Conservation (phyloP, 2,329 filamentous ascomycete genomes). For the Exophiala calicioides region DNA sequence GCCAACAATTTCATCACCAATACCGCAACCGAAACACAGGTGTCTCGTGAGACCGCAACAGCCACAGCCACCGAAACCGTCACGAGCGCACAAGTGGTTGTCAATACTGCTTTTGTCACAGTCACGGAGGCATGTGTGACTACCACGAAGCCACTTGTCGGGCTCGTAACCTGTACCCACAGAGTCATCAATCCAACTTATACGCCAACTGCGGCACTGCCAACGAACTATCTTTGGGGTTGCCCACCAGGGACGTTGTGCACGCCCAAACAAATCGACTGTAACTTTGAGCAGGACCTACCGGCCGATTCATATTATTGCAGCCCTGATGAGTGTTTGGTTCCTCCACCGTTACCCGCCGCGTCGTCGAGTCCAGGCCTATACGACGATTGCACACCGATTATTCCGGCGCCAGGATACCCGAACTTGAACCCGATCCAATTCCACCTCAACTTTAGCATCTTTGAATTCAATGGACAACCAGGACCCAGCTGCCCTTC, state of each 20-base stretch:
- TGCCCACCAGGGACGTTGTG: constrained; percentile 48
- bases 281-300: constrained; percentile 43
- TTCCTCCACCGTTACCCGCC: constrained; percentile 34
- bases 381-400: not conserved
- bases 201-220: constrained; percentile 33
- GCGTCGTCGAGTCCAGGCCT: too few relatives aligned
- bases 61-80: constrained; percentile 10
- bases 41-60: constrained; percentile 1
- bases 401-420: too few relatives aligned
- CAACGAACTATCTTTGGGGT: constrained; percentile 43
- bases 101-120: constrained; percentile 13
- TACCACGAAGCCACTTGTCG: constrained; percentile 10
- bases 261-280: constrained; percentile 40
- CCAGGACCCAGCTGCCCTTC: constrained; percentile 5
- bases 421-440: not conserved
- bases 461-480: constrained; percentile 12
- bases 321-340: constrained; percentile 42
- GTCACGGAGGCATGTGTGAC: constrained; percentile 8
- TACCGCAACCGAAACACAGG: not conserved
- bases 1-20: constrained; percentile 1
- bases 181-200: constrained; percentile 37
- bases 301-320: constrained; percentile 43
- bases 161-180: constrained; percentile 33
- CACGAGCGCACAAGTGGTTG: constrained; percentile 2
- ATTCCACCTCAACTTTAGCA: constrained; percentile 4